These are phyloP conservation scores for Hyphopichia khmerensis DNA, from an alignment of 1,139 yeast genomes.

Conservation along the genomic window DNA sequence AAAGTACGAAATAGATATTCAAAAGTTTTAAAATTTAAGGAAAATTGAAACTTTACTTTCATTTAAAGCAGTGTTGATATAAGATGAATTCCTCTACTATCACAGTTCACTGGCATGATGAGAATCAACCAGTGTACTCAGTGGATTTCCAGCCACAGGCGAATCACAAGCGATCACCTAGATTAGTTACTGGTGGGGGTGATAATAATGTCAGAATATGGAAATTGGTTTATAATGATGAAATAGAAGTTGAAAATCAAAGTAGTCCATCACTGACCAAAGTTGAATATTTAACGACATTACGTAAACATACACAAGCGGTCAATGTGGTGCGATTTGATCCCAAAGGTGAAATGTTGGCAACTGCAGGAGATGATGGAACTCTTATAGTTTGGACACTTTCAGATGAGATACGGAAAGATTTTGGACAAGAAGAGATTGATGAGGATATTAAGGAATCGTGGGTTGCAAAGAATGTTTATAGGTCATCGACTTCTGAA, in stretches of 20 bases:
- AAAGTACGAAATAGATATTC: neutral
- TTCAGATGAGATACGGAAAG: slow-evolving; percentile 52
- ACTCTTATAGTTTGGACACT: slow-evolving; percentile 75
- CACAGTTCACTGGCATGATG: slow-evolving; percentile 81
- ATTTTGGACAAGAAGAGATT: slow-evolving; percentile 54
- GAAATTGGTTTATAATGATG: slow-evolving; percentile 20
- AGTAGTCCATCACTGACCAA: slow-evolving; percentile 11
- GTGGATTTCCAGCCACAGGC: slow-evolving; percentile 69
- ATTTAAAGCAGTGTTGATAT: too few species aligned
- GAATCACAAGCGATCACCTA: slow-evolving; percentile 18
- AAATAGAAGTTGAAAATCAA: slow-evolving; percentile 6
- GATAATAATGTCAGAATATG: slow-evolving; percentile 84
- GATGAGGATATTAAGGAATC: slow-evolving; percentile 63
- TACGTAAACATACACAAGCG: slow-evolving; percentile 89
- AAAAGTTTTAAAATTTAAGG: too few species aligned
- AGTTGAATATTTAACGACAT: slow-evolving; percentile 70
- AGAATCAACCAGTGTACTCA: slow-evolving; percentile 78
- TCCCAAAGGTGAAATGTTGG: slow-evolving; percentile 63
- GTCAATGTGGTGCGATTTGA: slow-evolving; percentile 88
- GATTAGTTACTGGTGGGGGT: slow-evolving; percentile 91
- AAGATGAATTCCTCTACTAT: slow-evolving; percentile 61
- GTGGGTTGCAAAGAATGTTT: slow-evolving; percentile 61
- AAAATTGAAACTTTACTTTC: too few species aligned
- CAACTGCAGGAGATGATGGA: slow-evolving; percentile 96
- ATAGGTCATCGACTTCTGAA: slow-evolving; percentile 67